Evolutionary conservation across 257 asterid genomes (phyloP).

Genomic region (Coffea eugenioides): DNA sequence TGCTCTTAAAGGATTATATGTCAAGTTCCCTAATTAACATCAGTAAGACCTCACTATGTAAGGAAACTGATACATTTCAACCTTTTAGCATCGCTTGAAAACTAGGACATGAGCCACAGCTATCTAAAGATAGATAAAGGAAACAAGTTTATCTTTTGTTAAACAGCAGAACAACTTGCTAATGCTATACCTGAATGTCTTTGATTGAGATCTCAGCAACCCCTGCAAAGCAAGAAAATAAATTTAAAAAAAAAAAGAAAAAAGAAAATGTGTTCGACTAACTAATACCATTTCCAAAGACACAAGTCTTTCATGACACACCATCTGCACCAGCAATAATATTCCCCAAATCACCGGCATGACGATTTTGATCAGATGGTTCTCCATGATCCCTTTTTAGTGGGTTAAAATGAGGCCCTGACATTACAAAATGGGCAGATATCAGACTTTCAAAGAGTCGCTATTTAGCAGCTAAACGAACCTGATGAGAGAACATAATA

Average conservation of each 20-base stretch:
- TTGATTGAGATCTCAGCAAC: slow-evolving; percentile 61
- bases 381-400: slow-evolving; percentile 77
- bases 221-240: slow-evolving; percentile 43
- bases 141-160: neutral
- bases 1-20: neutral
- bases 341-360: slow-evolving; percentile 88
- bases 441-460: neutral
- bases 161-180: neutral
- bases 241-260: neutral
- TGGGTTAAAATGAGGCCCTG: slow-evolving; percentile 96
- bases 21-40: neutral
- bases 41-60: neutral
- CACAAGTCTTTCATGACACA: slow-evolving; percentile 21
- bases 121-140: neutral
- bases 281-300: neutral
- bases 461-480: neutral
- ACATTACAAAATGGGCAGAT: neutral
- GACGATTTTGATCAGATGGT: slow-evolving; percentile 73
- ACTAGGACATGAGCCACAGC: neutral
- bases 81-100: neutral
- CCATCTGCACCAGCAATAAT: slow-evolving; percentile 76
- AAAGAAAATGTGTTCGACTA: neutral
- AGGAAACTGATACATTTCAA: neutral
- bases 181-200: slow-evolving; percentile 55
- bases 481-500: neutral